phyloP scores from a whole-genome alignment of 306 rosid genomes.

The Prunus mume region DNA sequence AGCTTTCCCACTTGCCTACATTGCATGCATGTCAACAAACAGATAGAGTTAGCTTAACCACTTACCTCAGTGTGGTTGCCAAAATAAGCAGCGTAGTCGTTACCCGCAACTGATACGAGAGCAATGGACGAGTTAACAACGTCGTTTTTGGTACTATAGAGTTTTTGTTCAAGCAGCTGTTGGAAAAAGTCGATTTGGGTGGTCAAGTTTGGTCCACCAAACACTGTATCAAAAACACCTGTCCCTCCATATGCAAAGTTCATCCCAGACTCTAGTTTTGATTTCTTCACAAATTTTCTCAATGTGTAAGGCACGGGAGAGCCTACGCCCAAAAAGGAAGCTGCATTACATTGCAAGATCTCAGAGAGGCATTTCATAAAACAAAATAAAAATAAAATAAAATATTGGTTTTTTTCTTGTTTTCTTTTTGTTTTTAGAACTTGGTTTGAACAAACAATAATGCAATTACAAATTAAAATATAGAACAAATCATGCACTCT shows the following conservation, averaged over 20 bases:
- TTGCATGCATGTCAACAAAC: not conserved
- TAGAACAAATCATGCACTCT: too few relatives aligned
- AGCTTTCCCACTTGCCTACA: too few relatives aligned
- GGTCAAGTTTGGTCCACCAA: slow-evolving; percentile 44
- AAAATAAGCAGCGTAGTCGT: slow-evolving; percentile 24
- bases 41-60: slow-evolving; percentile 8
- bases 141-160: slow-evolving; percentile 31
- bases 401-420: too few relatives aligned
- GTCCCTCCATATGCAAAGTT: slow-evolving; percentile 62
- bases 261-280: slow-evolving; percentile 29
- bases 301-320: slow-evolving; percentile 30
- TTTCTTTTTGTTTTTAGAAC: too few relatives aligned
- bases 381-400: too few relatives aligned
- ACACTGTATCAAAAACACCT: slow-evolving; percentile 44
- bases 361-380: too few relatives aligned
- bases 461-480: too few relatives aligned
- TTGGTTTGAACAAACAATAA: too few relatives aligned
- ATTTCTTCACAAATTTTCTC: not conserved
- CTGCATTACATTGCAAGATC: slow-evolving; percentile 12
- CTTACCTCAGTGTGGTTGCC: slow-evolving; percentile 17
- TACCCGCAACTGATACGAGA: slow-evolving; percentile 29
- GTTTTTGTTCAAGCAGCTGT: slow-evolving; percentile 36
- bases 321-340: slow-evolving; percentile 29
- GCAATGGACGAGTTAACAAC: slow-evolving; percentile 21
- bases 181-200: slow-evolving; percentile 43